Evolutionary conservation across 495 filamentous ascomycete species (phyloP), one percentile per base, ranked within the genome.

Genomic region (Podospora didyma): DNA sequence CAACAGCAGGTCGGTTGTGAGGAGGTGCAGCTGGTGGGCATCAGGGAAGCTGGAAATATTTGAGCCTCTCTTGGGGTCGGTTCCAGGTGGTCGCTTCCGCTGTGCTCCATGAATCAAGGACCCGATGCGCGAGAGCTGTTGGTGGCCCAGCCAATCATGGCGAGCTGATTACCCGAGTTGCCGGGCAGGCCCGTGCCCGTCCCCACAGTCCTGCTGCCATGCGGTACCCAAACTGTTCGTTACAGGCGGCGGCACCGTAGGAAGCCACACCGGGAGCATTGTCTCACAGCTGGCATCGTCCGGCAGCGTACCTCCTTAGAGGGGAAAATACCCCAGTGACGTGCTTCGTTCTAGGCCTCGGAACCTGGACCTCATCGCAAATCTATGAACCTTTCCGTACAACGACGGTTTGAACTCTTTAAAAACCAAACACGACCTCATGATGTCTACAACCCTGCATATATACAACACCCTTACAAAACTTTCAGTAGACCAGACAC

Each of bases 101-200:
- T 31, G 37, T 41, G 31, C 31, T 62, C 54, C 51, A 58, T 56
- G 52, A 35, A 49, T 53, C 58, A 55, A 59, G 61, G 57, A 57
- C 57, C 64, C 62, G 62, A 53, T 37, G 48, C 61, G 37, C 53
- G 49, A 59, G 35, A 53, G 53, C 57, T 58, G 58, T 7, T 54
- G 28, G 24, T 56, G 0, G 6, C 26, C 45, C 14, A 31, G 22
- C 64, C 64, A 67, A 69, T 69, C 64, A 67, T 45, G 21, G 39
- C 14, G 2, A 14, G 46, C 46, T 54, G 44, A 65, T 69, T 65
- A 69, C 60, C 64, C 67, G 67, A 67, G 62, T 67, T 69, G 62
- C 67, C 67, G 64, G 63, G 56, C 51, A 52, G 48, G 59, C 50
- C 58, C 59, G 56, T 61, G 53, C 31, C 24, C 12, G 1, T 14